phyloP scores from a whole-genome alignment of 257 asterid species.

The Eucommia ulmoides region DNA sequence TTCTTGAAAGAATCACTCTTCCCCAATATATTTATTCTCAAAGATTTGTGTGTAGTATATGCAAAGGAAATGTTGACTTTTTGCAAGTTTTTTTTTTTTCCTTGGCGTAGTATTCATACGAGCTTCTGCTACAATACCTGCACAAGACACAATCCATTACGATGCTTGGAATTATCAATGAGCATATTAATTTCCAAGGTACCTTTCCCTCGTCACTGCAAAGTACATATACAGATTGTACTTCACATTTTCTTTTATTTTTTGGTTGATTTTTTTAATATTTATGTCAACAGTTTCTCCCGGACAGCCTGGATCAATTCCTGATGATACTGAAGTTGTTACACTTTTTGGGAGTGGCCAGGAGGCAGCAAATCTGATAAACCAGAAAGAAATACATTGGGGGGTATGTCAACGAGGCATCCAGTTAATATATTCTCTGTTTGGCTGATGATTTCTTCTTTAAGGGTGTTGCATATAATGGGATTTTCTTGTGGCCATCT shows the following conservation, averaged over 20 bases:
- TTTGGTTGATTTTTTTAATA: conserved; percentile 6
- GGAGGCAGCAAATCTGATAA: conserved; percentile 71
- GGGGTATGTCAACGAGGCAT: conserved; percentile 51
- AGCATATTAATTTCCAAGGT: conserved; percentile 95
- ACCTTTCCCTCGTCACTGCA: conserved; percentile 6
- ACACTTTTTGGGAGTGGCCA: conserved; percentile 76
- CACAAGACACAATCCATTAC: conserved; percentile 79
- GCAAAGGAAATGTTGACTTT: no score
- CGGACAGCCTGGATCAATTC: conserved; percentile 82
- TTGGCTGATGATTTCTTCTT: no score
- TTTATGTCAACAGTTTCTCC: conserved; percentile 62
- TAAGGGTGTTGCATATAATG: no score
- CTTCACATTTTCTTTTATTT: conserved; percentile 1
- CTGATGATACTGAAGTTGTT: conserved; percentile 81
- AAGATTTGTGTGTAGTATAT: no score
- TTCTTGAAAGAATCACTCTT: no score
- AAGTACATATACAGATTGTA: not conserved
- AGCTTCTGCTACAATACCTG: conserved; percentile 79
- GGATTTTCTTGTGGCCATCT: not conserved
- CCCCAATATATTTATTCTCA: no score
- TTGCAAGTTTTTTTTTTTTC: no score
- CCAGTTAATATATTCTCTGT: no score
- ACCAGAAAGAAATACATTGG: conserved; percentile 95
- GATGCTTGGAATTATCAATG: conserved; percentile 91
- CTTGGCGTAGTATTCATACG: conserved; percentile 65